Evolutionary conservation across 2,329 filamentous ascomycete species (phyloP).

Genomic region (Ophiocordyceps camponoti-saundersi): DNA sequence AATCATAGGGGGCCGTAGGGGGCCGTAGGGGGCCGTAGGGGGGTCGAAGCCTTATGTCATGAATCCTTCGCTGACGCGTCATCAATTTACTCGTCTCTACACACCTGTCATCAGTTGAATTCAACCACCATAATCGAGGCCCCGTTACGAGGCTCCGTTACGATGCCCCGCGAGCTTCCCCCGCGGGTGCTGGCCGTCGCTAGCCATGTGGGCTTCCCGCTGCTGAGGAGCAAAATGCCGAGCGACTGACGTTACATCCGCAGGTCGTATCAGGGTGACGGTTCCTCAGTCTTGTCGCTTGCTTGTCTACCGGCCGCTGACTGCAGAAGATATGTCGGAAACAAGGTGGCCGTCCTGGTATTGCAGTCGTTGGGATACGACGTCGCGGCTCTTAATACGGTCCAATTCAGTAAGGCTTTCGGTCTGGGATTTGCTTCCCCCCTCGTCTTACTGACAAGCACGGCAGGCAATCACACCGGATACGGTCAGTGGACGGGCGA

Average conservation of each 20-base stretch:
- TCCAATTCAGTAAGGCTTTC: conserved; percentile 70
- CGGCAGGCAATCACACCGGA: conserved; percentile 78
- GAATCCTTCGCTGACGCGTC: no score
- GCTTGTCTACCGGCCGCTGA: background rate
- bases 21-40: no score
- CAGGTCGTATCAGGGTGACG: conserved; percentile 26
- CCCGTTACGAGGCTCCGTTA: conserved; percentile 1
- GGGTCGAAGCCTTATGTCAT: background rate
- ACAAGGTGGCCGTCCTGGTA: conserved; percentile 90
- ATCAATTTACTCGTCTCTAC: no score
- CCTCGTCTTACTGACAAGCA: conserved; percentile 2
- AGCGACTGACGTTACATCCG: conserved; percentile 1
- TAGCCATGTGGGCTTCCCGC: conserved; percentile 61
- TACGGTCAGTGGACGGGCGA: conserved; percentile 82
- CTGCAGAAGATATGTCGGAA: conserved; percentile 69
- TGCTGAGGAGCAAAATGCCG: background rate
- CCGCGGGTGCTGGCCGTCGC: conserved; percentile 69
- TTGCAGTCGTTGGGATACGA: conserved; percentile 90
- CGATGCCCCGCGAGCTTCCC: conserved; percentile 24
- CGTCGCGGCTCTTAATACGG: conserved; percentile 85
- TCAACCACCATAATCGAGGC: background rate
- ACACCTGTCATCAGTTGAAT: no score
- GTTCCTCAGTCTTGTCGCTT: background rate
- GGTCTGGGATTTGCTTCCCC: background rate
- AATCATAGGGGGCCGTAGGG: no score